A percentile compares a stretch with the other conserved stretches of the same genome.
Evolutionary conservation across 2,329 filamentous ascomycete genomes (phyloP).

Genomic region (Fusarium sp.): DNA sequence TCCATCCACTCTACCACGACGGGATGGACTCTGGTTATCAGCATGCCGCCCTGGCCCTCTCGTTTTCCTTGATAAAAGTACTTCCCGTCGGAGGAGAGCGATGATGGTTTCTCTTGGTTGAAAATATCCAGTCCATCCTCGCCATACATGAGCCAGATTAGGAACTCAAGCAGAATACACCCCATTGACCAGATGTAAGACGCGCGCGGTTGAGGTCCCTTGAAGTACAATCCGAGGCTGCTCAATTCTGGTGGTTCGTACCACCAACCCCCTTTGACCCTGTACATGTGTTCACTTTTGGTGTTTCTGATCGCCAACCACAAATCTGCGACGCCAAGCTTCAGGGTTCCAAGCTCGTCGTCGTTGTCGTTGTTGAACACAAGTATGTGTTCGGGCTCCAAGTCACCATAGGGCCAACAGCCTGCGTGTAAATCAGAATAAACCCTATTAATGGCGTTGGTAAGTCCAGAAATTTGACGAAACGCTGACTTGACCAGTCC

Average conservation of each 20-base stretch:
- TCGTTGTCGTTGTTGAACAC: neutral
- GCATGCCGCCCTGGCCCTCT: neutral
- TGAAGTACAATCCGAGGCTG: too few species aligned
- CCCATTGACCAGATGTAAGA: neutral
- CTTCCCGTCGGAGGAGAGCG: too few species aligned
- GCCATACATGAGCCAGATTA: neutral
- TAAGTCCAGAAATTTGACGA: neutral
- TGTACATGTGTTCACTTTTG: too few species aligned
- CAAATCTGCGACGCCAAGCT: too few species aligned
- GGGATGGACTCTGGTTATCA: neutral
- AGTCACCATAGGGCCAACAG: neutral
- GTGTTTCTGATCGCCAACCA: too few species aligned
- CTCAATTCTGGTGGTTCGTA: neutral
- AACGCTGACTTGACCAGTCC: neutral
- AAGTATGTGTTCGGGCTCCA: neutral
- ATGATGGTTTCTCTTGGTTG: neutral
- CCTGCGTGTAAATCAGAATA: neutral
- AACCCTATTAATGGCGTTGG: neutral
- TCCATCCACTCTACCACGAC: neutral
- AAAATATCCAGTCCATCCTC: neutral
- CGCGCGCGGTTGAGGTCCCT: too few species aligned
- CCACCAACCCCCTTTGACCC: too few species aligned
- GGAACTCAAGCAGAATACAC: neutral
- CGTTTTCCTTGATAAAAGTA: neutral
- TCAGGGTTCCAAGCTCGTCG: neutral